A percentile compares a stretch with the other conserved stretches of the same genome.
These are phyloP conservation scores for Clarireedia paspali DNA, from an alignment of 2,329 filamentous ascomycete genomes.

Conservation along the genomic window DNA sequence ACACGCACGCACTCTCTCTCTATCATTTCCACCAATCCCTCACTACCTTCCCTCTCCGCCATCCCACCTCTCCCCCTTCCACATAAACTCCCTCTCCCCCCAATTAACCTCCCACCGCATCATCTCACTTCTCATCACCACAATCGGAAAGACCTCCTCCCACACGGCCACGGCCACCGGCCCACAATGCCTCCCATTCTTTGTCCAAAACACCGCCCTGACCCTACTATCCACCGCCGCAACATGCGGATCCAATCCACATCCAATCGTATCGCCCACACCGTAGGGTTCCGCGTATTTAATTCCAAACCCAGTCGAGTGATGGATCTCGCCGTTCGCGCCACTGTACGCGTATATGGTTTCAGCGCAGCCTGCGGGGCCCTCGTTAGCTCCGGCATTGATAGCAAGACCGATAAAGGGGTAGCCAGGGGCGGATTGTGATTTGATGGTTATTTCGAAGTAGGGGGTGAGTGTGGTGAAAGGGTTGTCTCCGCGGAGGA, in stretches of 20 bases:
- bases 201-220: not conserved
- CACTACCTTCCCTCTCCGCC: not conserved
- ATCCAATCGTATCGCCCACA: not conserved
- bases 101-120: not conserved
- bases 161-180: not conserved
- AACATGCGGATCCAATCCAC: not conserved
- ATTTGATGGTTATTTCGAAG: not conserved
- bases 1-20: no score
- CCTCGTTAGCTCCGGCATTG: not conserved
- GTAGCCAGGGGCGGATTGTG: not conserved
- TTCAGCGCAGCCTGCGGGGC: not conserved
- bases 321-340: not conserved
- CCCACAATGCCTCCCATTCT: not conserved
- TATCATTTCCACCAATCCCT: no score
- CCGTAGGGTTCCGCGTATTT: not conserved
- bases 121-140: not conserved
- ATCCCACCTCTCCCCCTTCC: not conserved
- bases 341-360: not conserved
- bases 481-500: not conserved
- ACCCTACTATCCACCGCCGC: not conserved
- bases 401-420: not conserved
- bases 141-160: not conserved
- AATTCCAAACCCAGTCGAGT: not conserved
- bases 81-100: not conserved
- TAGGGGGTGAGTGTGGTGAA: not conserved